These are phyloP conservation scores for Stromatinia cepivora DNA, from an alignment of 2,329 filamentous ascomycete genomes.

Conservation along the genomic window DNA sequence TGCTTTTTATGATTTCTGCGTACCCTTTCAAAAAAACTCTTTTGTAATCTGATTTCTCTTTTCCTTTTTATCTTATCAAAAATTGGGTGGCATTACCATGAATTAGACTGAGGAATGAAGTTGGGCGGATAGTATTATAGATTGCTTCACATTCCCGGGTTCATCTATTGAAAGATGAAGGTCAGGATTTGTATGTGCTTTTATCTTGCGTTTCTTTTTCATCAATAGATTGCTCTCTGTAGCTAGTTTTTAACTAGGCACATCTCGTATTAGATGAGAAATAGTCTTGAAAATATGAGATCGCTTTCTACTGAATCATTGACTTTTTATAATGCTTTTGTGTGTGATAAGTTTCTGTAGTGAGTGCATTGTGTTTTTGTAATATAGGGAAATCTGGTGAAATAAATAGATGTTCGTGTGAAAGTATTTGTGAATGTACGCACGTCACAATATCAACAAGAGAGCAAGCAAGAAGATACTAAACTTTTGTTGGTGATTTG, in stretches of 20 bases:
- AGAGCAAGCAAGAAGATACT: too few relatives aligned
- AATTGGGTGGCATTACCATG: slow-evolving; percentile 26
- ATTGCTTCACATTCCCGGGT: slow-evolving; percentile 21
- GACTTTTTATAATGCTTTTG: too few relatives aligned
- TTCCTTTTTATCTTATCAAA: slow-evolving; percentile 29
- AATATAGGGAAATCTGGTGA: background rate
- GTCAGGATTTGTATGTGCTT: slow-evolving; percentile 19
- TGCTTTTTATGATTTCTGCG: slow-evolving; percentile 31
- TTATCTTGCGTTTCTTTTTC: slow-evolving; percentile 1
- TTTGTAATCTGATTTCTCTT: slow-evolving; percentile 31
- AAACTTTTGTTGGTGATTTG: too few relatives aligned
- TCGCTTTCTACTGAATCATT: background rate
- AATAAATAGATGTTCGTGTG: too few relatives aligned
- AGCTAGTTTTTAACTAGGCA: slow-evolving; percentile 14
- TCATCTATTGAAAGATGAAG: slow-evolving; percentile 12
- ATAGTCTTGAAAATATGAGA: slow-evolving; percentile 17
- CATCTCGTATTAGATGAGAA: slow-evolving; percentile 15
- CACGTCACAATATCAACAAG: too few relatives aligned
- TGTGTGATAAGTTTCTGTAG: background rate
- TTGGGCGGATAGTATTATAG: slow-evolving; percentile 22
- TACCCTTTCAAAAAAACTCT: slow-evolving; percentile 25
- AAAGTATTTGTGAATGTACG: too few relatives aligned
- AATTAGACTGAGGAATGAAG: slow-evolving; percentile 19
- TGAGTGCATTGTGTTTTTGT: background rate
- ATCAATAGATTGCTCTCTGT: slow-evolving; percentile 15